phyloP scores from a whole-genome alignment of 2,329 filamentous ascomycete genomes.

The Colletotrichum lupini region DNA sequence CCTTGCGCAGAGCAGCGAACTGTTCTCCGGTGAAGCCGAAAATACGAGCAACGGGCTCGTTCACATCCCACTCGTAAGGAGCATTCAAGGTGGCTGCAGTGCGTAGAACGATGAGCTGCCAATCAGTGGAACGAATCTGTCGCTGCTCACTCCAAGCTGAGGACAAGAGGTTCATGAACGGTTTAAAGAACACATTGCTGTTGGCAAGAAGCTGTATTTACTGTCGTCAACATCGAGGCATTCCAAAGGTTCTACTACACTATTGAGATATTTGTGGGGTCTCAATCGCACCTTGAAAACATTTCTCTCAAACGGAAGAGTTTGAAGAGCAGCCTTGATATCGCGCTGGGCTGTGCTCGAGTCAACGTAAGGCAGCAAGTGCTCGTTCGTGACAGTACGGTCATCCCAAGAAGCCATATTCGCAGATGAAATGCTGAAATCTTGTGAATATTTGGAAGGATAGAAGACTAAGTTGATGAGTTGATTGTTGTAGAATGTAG shows the following conservation, averaged over 20 bases:
- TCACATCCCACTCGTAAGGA: slow-evolving; percentile 41
- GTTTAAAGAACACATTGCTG: slow-evolving; percentile 27
- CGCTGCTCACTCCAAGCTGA: slow-evolving; percentile 29
- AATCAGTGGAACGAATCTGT: slow-evolving; percentile 34
- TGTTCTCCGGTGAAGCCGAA: slow-evolving; percentile 34
- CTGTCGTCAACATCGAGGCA: not conserved
- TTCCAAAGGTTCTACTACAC: too few species aligned
- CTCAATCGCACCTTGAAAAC: not conserved
- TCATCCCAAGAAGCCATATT: not conserved
- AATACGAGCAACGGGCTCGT: slow-evolving; percentile 38
- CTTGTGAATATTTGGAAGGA: not conserved
- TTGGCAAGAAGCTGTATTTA: not conserved
- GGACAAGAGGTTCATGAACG: slow-evolving; percentile 29
- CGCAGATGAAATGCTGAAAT: too few species aligned
- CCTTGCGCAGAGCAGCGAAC: slow-evolving; percentile 29
- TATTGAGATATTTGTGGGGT: not conserved
- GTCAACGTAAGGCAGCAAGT: slow-evolving; percentile 15
- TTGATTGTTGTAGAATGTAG: not conserved
- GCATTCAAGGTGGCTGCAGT: slow-evolving; percentile 38
- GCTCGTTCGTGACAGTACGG: slow-evolving; percentile 5
- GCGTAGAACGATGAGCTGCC: slow-evolving; percentile 40
- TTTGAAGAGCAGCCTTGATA: slow-evolving; percentile 12
- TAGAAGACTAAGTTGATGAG: too few species aligned
- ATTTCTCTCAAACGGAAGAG: slow-evolving; percentile 18
- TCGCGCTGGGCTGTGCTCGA: slow-evolving; percentile 9